phyloP scores from a whole-genome alignment of 257 asterid genomes.

The Solanum piurae region DNA sequence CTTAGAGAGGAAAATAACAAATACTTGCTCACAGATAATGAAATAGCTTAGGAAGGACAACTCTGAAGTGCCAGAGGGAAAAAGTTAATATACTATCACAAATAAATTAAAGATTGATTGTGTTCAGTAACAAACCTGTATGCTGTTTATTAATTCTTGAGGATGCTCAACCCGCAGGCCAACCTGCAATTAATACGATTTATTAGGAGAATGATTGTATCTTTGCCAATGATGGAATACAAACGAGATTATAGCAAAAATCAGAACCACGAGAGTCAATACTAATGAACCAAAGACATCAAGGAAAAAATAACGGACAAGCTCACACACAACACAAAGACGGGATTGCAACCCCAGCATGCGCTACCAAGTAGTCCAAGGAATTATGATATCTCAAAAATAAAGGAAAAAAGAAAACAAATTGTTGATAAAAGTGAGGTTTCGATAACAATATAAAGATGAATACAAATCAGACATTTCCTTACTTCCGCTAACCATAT shows the following conservation, averaged over 20 bases:
- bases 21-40: background rate
- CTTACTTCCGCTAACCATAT: background rate
- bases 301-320: background rate
- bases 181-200: slow-evolving; percentile 32
- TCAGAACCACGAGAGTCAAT: background rate
- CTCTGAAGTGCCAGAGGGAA: background rate
- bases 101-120: background rate
- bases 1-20: background rate
- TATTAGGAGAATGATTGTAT: background rate
- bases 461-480: background rate
- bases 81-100: background rate
- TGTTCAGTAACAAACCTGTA: slow-evolving; percentile 45
- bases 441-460: background rate
- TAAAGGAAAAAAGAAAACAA: background rate
- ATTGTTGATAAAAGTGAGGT: background rate
- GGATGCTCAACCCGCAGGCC: slow-evolving; percentile 97
- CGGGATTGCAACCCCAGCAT: background rate
- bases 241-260: background rate
- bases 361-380: background rate
- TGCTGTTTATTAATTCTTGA: slow-evolving; percentile 72
- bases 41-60: background rate
- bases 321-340: background rate
- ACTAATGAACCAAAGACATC: background rate
- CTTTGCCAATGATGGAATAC: background rate
- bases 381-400: background rate